These are phyloP conservation scores for Globisporangium spinosum DNA, from an alignment of 352 stramenopile genomes.

Conservation along the genomic window DNA sequence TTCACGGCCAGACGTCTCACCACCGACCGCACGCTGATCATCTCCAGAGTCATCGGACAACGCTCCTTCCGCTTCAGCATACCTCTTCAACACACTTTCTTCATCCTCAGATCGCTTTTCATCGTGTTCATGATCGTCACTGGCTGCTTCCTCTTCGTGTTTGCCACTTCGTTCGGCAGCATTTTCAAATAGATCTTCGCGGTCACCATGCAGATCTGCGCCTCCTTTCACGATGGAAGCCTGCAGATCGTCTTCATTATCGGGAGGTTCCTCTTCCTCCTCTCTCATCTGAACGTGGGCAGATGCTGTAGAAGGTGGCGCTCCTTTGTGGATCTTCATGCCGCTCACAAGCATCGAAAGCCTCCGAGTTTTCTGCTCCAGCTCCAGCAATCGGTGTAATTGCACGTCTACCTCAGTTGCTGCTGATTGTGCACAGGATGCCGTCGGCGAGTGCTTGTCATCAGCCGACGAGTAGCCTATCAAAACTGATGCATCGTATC, in stretches of 20 bases:
- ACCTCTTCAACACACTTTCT: not conserved
- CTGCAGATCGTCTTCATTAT: not conserved
- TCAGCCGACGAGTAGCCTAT: not conserved
- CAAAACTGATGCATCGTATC: constrained; percentile 12
- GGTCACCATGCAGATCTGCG: not conserved
- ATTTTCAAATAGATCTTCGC: not conserved
- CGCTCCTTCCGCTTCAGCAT: not conserved
- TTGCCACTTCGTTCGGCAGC: not conserved
- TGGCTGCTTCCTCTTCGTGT: not conserved
- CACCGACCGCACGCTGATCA: not conserved
- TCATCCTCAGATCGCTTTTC: not conserved
- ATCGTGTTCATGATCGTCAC: not conserved
- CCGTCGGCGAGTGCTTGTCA: not conserved
- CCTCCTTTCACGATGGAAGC: no score
- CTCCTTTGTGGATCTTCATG: constrained; percentile 4
- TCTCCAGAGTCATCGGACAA: not conserved
- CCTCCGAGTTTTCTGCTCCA: constrained; percentile 13
- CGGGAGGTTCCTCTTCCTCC: not conserved
- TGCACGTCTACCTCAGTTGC: not conserved
- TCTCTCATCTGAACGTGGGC: not conserved
- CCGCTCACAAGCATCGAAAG: constrained; percentile 13
- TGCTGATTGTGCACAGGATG: not conserved
- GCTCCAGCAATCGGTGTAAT: constrained; percentile 8
- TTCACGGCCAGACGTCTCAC: not conserved
- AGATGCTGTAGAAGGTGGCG: not conserved